Conservation (phyloP, 352 stramenopile genomes). For the Phytophthora uliginosa region DNA sequence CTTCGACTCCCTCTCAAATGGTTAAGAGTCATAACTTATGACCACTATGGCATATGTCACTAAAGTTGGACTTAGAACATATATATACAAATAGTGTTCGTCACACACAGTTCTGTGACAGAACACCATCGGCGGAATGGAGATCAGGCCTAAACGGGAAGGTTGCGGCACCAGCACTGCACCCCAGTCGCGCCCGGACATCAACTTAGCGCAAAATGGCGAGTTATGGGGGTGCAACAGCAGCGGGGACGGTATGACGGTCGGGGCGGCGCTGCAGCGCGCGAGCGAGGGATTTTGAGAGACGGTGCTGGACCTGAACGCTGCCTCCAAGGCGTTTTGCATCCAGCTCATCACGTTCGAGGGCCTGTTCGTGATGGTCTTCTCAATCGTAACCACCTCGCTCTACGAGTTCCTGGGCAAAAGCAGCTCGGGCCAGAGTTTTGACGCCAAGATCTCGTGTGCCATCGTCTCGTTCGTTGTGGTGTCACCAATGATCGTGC, state of each 20-base stretch:
- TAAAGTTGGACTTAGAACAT: background rate
- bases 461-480: slow-evolving; percentile 86
- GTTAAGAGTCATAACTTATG: too few species aligned
- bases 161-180: slow-evolving; percentile 20
- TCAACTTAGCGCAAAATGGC: slow-evolving; percentile 3
- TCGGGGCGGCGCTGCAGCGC: slow-evolving; percentile 33
- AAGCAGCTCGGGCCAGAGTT: slow-evolving; percentile 45
- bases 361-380: slow-evolving; percentile 72
- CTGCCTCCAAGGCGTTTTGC: slow-evolving; percentile 77
- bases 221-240: background rate
- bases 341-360: slow-evolving; percentile 86
- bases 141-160: background rate
- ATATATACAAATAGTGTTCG: background rate
- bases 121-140: slow-evolving; percentile 6
- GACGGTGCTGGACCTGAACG: slow-evolving; percentile 81
- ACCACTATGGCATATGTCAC: background rate
- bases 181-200: background rate
- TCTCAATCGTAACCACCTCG: slow-evolving; percentile 67
- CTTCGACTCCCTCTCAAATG: background rate
- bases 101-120: background rate
- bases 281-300: slow-evolving; percentile 60
- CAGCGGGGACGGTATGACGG: slow-evolving; percentile 15
- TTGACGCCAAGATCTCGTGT: slow-evolving; percentile 89
- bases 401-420: slow-evolving; percentile 76
- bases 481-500: slow-evolving; percentile 90